These are phyloP conservation scores for Thelonectria olida DNA, from an alignment of 2,329 filamentous ascomycete genomes.

Conservation along the genomic window DNA sequence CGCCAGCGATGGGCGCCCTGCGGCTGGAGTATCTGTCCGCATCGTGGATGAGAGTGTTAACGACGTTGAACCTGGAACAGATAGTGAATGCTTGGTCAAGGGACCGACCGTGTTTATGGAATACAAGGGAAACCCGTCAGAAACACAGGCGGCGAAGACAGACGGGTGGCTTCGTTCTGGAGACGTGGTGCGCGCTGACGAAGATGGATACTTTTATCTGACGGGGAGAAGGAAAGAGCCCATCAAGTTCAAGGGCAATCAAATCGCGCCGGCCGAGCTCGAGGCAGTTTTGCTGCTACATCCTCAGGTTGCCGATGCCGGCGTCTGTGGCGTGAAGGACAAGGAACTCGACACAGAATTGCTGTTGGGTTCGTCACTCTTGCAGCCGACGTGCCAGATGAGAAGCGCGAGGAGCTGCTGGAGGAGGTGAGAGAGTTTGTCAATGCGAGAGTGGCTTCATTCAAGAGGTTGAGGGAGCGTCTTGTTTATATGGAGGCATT, in stretches of 20 bases:
- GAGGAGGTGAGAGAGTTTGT: slow-evolving; percentile 36
- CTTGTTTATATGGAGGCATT: slow-evolving; percentile 38
- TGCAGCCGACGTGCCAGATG: not conserved
- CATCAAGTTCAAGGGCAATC: slow-evolving; percentile 27
- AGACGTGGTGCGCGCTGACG: slow-evolving; percentile 40
- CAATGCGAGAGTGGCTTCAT: slow-evolving; percentile 40
- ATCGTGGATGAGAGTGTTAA: slow-evolving; percentile 42
- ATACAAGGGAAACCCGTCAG: slow-evolving; percentile 40
- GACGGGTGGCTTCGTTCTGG: slow-evolving; percentile 44
- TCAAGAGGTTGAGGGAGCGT: slow-evolving; percentile 43
- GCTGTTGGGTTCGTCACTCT: slow-evolving; percentile 43
- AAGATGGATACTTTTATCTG: slow-evolving; percentile 43
- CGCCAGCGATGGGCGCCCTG: slow-evolving; percentile 29
- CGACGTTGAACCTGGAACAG: slow-evolving; percentile 38
- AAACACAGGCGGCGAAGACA: slow-evolving; percentile 38
- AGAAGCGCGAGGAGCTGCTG: slow-evolving; percentile 6
- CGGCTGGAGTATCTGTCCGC: slow-evolving; percentile 32
- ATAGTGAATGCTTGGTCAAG: slow-evolving; percentile 41
- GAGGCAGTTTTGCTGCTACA: slow-evolving; percentile 42
- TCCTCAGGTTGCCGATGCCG: slow-evolving; percentile 39
- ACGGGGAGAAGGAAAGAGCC: slow-evolving; percentile 45
- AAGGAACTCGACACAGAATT: slow-evolving; percentile 39
- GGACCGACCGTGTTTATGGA: slow-evolving; percentile 41
- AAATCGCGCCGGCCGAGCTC: slow-evolving; percentile 44
- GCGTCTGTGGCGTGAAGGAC: slow-evolving; percentile 42